phyloP scores from a whole-genome alignment of 163 green algal genomes.

The Smithsoniella earleae region DNA sequence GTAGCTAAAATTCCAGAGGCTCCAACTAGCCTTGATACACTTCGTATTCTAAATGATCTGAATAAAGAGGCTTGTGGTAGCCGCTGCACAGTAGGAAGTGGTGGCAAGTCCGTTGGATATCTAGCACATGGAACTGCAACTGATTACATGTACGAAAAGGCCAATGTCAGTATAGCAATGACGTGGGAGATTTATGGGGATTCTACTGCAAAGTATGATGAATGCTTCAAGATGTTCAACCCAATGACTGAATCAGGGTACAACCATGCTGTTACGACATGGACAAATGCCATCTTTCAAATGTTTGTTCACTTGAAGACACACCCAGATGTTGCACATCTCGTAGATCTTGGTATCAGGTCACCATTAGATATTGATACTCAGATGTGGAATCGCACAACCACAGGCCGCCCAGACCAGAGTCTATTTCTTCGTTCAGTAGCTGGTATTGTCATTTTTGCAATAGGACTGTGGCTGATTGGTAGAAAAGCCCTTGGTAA shows the following conservation, averaged over 20 bases:
- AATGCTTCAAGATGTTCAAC: conserved; percentile 99
- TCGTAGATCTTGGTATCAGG: no score
- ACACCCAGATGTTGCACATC: conserved; percentile 14
- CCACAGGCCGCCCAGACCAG: no score
- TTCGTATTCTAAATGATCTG: conserved; percentile 38
- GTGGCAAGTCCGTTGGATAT: conserved; percentile 89
- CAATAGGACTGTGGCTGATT: no score
- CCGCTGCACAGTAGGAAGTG: conserved; percentile 71
- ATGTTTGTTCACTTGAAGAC: not conserved
- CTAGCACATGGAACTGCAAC: conserved; percentile 91
- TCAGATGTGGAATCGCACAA: no score
- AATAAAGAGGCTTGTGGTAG: conserved; percentile 47
- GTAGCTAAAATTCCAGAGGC: conserved; percentile 33
- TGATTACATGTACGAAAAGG: conserved; percentile 82
- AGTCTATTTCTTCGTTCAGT: no score
- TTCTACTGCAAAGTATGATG: conserved; percentile 53
- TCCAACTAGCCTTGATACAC: not conserved
- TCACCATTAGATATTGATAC: no score
- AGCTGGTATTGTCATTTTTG: no score
- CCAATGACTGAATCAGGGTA: conserved; percentile 45
- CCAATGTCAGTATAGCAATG: conserved; percentile 69
- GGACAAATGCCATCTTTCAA: conserved; percentile 14
- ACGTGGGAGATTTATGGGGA: conserved; percentile 98
- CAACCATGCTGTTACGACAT: not conserved
- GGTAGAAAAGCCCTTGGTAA: no score